Evolutionary conservation across 306 rosid genomes (phyloP).

Genomic region (Cucumis hystrix): DNA sequence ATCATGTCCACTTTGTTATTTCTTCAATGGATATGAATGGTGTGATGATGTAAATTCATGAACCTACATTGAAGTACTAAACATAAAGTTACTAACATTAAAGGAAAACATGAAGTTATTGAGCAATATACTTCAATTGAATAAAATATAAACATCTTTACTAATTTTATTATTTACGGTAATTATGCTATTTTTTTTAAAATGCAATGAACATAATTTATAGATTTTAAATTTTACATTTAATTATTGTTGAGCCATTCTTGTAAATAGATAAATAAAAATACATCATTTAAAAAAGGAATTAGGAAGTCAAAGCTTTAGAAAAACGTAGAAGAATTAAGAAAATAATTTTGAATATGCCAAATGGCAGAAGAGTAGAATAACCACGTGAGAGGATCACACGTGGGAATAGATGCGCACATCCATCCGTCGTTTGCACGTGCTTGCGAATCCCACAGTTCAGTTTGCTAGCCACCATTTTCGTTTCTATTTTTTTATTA

Average conservation of each 20-base stretch:
- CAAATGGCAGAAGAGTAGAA: neutral
- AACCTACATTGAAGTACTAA: neutral
- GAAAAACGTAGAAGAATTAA: neutral
- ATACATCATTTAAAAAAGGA: no score
- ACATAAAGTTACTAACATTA: neutral
- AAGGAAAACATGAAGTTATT: no score
- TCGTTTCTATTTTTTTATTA: no score
- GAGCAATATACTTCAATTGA: no score
- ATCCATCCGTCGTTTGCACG: neutral
- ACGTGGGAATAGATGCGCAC: neutral
- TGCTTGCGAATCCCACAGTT: neutral
- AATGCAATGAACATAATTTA: no score
- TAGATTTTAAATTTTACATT: no score
- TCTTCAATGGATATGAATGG: neutral
- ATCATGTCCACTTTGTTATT: neutral
- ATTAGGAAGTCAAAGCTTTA: neutral
- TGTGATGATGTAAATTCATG: neutral
- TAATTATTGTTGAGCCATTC: no score
- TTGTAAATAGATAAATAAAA: no score
- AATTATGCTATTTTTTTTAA: no score
- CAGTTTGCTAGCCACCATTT: neutral
- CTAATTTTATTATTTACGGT: no score
- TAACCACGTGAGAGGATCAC: neutral
- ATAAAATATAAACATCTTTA: no score
- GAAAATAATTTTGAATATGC: neutral